Evolutionary conservation across 441 rosid species (phyloP).

Genomic region (Gossypium trilobum): DNA sequence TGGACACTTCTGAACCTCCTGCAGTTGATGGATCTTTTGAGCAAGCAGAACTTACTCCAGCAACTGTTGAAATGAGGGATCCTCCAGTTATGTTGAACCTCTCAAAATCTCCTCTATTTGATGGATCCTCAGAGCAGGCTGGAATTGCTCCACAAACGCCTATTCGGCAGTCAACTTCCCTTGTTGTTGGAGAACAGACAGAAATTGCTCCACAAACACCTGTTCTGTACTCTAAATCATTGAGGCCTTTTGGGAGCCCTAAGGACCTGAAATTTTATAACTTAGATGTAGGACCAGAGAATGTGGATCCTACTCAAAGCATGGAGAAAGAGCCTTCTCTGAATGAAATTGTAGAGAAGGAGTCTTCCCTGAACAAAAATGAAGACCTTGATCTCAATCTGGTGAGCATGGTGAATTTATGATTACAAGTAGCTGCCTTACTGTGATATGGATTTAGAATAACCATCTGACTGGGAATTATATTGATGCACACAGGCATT

Average conservation of each 20-base stretch:
- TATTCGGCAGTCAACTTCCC: constrained; percentile 20
- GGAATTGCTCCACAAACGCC: constrained; percentile 73
- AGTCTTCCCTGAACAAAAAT: constrained; percentile 20
- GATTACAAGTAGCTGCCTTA: background rate
- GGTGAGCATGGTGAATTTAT: constrained; percentile 36
- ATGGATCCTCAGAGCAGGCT: constrained; percentile 24
- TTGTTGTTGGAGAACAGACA: constrained; percentile 21
- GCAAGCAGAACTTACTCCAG: constrained; percentile 18
- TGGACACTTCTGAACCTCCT: constrained; percentile 16
- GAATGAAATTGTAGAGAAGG: constrained; percentile 23
- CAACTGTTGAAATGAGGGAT: constrained; percentile 2
- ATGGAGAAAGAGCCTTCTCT: constrained; percentile 20
- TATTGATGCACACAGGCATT: background rate
- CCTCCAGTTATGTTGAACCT: background rate
- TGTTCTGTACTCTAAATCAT: constrained; percentile 25
- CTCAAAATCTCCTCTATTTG: background rate
- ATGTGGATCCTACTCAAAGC: constrained; percentile 17
- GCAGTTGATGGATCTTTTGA: constrained; percentile 16
- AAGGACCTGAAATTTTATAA: constrained; percentile 26
- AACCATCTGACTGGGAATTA: background rate
- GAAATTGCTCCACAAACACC: constrained; percentile 74
- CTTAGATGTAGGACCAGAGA: constrained; percentile 21
- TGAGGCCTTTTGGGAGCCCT: constrained; percentile 40
- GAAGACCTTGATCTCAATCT: constrained; percentile 36
- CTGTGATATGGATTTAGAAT: background rate